Base-by-base conservation (phyloP, 2,329 filamentous ascomycete species). In the Cryphonectria nitschkei region DNA sequence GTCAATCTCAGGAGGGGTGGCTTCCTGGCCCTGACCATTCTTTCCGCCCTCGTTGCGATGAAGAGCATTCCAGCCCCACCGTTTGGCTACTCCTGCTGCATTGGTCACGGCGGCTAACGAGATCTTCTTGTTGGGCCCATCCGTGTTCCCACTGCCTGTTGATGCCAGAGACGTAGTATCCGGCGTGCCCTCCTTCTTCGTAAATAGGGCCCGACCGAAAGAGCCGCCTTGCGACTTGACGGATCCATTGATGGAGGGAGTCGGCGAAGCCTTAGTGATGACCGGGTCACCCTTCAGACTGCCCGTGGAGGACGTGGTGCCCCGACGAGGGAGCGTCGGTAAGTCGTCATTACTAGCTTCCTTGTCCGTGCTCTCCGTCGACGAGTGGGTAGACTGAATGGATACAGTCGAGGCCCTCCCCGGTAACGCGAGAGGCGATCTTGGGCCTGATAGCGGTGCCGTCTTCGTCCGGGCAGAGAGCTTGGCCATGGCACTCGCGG, bases 401-500 rank as follows among this genome's bases (percentile, higher is more conserved):
- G 83, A 81, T 32, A 78, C 74, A 14, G 80, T 81, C 71, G 79
- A 82, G 39, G 76, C 77, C 73, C 79, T 81, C 70, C 72, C 77
- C 70, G 75, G 80, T 60, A 74, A 79, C 67, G 77, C 82, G 74
- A 75, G 78, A 58, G 77, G 78, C 76, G 37, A 84, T 81, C 61
- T 84, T 84, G 63, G 81, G 81, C 61, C 84, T 84, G 63, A 81
- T 81, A 50, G 82, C 70, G 85, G 84, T 32, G 81, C 79, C n/a
- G 87, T 84, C 50, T 87, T 85, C 0, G 91, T 88, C 26, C 87
- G 84, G 26, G 84, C 87, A n/a, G 91, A 89, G 54, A 93, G 83
- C 54, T 89, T 89, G 68, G 90, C 90, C 85, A 94, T 93, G 37
- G 87, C 84, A 74, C 84, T 87, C 32, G 86, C 84, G 34, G 91